Conservation (phyloP, 371 early-diverging fungal genomes). For the Mucor sp. region DNA sequence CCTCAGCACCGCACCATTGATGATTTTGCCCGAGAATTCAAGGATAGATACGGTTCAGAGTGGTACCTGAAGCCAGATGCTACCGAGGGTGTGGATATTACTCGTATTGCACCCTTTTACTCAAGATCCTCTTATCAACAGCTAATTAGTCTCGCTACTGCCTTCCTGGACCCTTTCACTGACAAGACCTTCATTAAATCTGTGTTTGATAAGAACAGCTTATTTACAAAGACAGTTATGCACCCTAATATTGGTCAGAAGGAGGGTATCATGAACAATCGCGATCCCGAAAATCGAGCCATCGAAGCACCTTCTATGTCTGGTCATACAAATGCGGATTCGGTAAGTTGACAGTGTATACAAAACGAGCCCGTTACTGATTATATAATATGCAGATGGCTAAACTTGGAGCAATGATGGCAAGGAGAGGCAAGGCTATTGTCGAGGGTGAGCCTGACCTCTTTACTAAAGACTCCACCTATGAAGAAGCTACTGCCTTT, state of each 20-base stretch:
- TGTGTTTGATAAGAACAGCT: constrained; percentile 12
- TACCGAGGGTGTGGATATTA: constrained; percentile 40
- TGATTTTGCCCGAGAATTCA: constrained; percentile 56
- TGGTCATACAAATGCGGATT: constrained; percentile 62
- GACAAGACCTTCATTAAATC: background rate
- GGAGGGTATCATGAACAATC: background rate
- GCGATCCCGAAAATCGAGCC: constrained; percentile 12
- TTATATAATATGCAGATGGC: constrained; percentile 48
- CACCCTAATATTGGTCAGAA: constrained; percentile 7
- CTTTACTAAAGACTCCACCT: constrained; percentile 11
- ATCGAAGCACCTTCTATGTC: constrained; percentile 43
- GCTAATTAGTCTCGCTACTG: background rate
- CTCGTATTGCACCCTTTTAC: constrained; percentile 9
- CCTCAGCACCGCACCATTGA: constrained; percentile 57
- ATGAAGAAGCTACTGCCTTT: background rate
- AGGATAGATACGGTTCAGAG: constrained; percentile 47
- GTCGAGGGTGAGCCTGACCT: constrained; percentile 46
- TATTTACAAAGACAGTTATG: background rate
- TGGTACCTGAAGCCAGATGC: constrained; percentile 52
- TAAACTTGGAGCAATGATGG: constrained; percentile 66
- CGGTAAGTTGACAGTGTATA: constrained; percentile 38
- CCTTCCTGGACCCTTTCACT: background rate
- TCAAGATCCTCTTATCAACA: background rate
- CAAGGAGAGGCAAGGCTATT: constrained; percentile 61
- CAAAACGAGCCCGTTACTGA: background rate